Evolutionary conservation across 805 yeast species (phyloP), one percentile per base, ranked within the genome.

Genomic region (Starmerella asiatica): DNA sequence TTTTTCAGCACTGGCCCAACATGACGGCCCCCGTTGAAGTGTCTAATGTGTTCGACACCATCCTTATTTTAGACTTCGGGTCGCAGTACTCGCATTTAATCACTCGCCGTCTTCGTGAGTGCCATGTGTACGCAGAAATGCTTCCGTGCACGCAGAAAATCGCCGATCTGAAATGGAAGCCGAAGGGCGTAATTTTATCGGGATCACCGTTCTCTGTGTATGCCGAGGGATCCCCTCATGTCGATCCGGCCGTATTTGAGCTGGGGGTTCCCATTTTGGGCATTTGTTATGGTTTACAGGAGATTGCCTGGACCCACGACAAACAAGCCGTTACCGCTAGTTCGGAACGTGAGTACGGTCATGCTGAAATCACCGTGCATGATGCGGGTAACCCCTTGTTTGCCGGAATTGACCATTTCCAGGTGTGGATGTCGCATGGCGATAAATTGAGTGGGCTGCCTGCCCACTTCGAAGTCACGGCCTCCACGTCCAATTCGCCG

Each of bases 371-470:
- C 60, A 70, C 75, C 51, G 93, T 84, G 42, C 68, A 71, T 53
- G 91, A 83, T 57, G 48, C 64, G 31, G 42, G 62, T 17, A 75
- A 83, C 61, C 75, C 81, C 17, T 68, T 91, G 47, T 91, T 91
- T 65, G 69, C 76, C 48, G 95, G 79, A 46, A 83, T 91, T 53
- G 93, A 85, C 63, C 79, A 91, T 67, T 84, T 93, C 44, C 86
- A 79, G 61, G 96, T 91, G 47, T 91, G 98, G 98, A 91, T 91
- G 98, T 86, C 97, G 36, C 98, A 91, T 64, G 94, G 94, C 58
- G 98, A 91, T 67, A 91, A 91, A 70, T 71, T 91, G 56, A 76
- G 76, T 55, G 81, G 88, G 39, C 71, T 91, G 52, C 98, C 98
- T 55, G 70, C 72, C 33, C 94, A 93, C 29, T 91, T 75, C 73